Evolutionary conservation across 306 rosid species (phyloP), one percentile per base, ranked within the genome.

Genomic region (Coriaria nepalensis): DNA sequence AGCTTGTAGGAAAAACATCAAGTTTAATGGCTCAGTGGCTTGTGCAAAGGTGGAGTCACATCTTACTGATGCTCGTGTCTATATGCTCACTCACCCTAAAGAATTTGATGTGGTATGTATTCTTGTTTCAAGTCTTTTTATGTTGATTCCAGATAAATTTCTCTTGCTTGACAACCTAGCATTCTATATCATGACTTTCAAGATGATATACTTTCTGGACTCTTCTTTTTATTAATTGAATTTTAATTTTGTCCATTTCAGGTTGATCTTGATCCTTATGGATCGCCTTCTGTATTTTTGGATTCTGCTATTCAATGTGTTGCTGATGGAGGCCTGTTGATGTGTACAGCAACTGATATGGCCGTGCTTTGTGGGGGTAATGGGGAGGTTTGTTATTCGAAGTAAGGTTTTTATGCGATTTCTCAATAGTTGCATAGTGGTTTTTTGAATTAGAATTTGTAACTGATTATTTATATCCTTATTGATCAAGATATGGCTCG

Each of bases 211-310:
- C 29, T 20, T 20, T 20, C 29, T 20, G 29, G 3, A 20, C 29
- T 3, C 29, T 20, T 20, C 1, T 20, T 20, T 20, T 20, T 20
- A 20, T 20, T 20, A 20, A 20, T 20, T 20, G 1, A 20, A 20
- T 20, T 20, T 20, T 20, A 20, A 20, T 43, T 35, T 37, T 40
- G 2, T 12, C 46, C 46, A 59, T 68, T 66, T 69, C 93, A 92
- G 98, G 94, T 92, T 65, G 98, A 92, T 79, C 83, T 92, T 60
- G 98, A 92, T 78, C 98, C 98, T 49, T 92, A 92, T 49, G 98
- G 96, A 66, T 73, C 98, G 8, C 98, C 98, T 56, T 85, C 94
- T 41, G 66, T 85, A 57, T 92, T 92, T 72, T 80, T 92, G 68
- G 98, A 92, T 71, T 92, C 98, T 35, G 98, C 94, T 6, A 84